phyloP scores from a whole-genome alignment of 352 stramenopile genomes.

The Pythium pyrilobum region DNA sequence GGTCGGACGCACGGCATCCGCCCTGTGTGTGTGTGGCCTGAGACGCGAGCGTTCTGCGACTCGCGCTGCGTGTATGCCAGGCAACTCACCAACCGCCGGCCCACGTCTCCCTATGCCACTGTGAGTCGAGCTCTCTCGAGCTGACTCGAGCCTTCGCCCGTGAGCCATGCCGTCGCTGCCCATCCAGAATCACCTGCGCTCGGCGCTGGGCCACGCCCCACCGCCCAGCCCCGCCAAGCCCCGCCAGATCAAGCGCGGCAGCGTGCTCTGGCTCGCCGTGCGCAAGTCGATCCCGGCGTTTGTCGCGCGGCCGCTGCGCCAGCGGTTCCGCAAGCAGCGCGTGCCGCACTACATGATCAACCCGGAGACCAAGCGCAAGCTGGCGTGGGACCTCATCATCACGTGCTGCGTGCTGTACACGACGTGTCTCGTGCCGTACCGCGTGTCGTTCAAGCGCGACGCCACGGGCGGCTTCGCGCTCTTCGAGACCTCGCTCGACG shows the following conservation, averaged over 20 bases:
- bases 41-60: too few species aligned
- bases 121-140: too few species aligned
- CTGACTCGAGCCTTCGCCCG: too few species aligned
- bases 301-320: constrained; percentile 24
- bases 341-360: constrained; percentile 55
- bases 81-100: too few species aligned
- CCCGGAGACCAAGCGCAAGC: constrained; percentile 48
- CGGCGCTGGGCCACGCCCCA: neutral
- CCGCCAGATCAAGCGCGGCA: constrained; percentile 29
- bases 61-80: too few species aligned
- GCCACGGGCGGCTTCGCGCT: constrained; percentile 37
- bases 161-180: neutral
- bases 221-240: constrained; percentile 7
- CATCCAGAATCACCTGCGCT: neutral
- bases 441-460: constrained; percentile 71
- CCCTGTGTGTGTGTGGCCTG: too few species aligned
- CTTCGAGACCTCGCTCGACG: constrained; percentile 60
- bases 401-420: constrained; percentile 71
- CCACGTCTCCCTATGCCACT: too few species aligned
- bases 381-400: constrained; percentile 63
- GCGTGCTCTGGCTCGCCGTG: constrained; percentile 42
- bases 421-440: constrained; percentile 65
- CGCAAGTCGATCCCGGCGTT: constrained; percentile 52
- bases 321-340: constrained; percentile 24
- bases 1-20: too few species aligned